These are phyloP conservation scores for Linaria vulgaris DNA, from an alignment of 257 asterid genomes.

Conservation along the genomic window DNA sequence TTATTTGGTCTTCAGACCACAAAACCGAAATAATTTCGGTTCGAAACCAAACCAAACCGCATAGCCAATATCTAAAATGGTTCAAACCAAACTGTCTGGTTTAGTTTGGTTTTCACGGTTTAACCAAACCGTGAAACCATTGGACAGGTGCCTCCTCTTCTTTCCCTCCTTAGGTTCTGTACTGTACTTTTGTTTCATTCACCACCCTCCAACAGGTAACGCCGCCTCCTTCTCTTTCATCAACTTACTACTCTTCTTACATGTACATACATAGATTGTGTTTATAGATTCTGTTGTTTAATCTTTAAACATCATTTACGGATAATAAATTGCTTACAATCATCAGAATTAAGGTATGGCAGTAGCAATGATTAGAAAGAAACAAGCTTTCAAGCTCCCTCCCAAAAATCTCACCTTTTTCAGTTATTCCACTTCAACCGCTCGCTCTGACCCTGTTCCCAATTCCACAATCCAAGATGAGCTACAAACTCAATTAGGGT, in stretches of 20 bases:
- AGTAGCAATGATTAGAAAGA: constrained; percentile 23
- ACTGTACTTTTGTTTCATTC: no score
- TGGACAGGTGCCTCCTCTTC: background rate
- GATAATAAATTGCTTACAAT: background rate
- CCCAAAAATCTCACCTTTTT: constrained; percentile 21
- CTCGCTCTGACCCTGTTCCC: constrained; percentile 13
- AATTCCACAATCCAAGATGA: constrained; percentile 17
- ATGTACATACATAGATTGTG: background rate
- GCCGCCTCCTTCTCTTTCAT: background rate
- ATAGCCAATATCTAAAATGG: no score
- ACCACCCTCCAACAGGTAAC: background rate
- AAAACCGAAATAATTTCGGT: no score
- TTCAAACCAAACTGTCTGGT: no score
- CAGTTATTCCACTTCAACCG: constrained; percentile 23
- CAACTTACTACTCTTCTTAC: background rate
- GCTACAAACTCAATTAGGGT: constrained; percentile 45
- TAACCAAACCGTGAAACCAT: no score
- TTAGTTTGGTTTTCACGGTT: no score
- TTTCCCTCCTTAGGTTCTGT: background rate
- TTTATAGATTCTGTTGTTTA: constrained; percentile 1
- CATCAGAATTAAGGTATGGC: constrained; percentile 19
- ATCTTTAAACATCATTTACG: constrained; percentile 3
- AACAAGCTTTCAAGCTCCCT: constrained; percentile 16
- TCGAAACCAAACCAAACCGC: no score
- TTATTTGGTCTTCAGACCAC: no score